Evolutionary conservation across 768 basidiomycete species (phyloP).

Genomic region (Clitopilus passeckerianus): DNA sequence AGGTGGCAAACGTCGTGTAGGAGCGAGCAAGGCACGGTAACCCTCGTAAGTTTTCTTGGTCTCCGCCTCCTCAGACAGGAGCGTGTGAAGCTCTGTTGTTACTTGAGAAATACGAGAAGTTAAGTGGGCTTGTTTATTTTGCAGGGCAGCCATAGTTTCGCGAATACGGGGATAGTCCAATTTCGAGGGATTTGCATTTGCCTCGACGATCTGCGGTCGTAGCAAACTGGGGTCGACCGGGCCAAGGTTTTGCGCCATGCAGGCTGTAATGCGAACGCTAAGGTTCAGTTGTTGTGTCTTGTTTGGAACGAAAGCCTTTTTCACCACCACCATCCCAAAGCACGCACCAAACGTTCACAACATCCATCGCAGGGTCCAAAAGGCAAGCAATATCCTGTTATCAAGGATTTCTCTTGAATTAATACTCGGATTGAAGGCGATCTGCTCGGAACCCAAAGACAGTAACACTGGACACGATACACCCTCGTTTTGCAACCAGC

Average conservation of each 20-base stretch:
- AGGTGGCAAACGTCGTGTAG: slow-evolving; percentile 3
- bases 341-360: neutral
- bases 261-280: neutral
- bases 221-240: neutral
- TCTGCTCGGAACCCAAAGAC: neutral
- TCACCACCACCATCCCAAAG: neutral
- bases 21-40: slow-evolving; percentile 4
- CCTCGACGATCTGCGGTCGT: neutral
- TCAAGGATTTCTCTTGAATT: neutral
- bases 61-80: slow-evolving; percentile 1
- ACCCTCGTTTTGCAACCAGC: neutral
- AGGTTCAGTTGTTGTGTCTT: neutral
- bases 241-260: neutral
- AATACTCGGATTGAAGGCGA: neutral
- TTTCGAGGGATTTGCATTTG: neutral
- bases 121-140: neutral
- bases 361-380: neutral
- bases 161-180: neutral
- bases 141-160: neutral
- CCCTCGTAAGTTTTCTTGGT: neutral
- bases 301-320: neutral
- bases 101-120: neutral
- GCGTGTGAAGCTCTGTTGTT: neutral
- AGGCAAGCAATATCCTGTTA: neutral
- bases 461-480: neutral